Evolutionary conservation across 1,284 basidiomycete genomes (phyloP).

Genomic region (Erythrobasidium hasegawianum): DNA sequence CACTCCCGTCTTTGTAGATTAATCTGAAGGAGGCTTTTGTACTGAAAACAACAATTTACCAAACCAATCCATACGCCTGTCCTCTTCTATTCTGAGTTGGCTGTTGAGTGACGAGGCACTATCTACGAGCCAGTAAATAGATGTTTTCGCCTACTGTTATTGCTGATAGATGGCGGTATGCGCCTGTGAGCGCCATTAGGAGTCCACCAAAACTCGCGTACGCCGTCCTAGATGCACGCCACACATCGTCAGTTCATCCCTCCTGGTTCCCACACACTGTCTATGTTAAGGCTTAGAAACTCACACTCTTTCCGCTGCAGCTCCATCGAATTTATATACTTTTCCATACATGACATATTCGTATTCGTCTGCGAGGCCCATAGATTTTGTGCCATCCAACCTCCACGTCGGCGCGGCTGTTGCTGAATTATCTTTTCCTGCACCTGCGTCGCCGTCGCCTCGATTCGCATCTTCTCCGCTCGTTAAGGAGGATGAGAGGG

Average conservation of each 20-base stretch:
- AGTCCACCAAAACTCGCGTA: conserved; percentile 95
- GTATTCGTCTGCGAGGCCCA: conserved; percentile 90
- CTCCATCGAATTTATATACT: conserved; percentile 96
- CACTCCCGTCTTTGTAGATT: too few species aligned
- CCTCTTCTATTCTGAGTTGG: too few species aligned
- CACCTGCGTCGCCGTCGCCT: background rate
- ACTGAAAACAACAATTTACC: too few species aligned
- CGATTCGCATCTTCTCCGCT: conserved; percentile 55
- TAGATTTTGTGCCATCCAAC: conserved; percentile 78
- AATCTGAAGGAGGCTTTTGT: too few species aligned
- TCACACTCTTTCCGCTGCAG: conserved; percentile 73
- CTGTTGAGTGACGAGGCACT: background rate
- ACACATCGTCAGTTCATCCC: background rate
- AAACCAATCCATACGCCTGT: too few species aligned
- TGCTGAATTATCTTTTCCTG: conserved; percentile 56
- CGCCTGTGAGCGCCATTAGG: conserved; percentile 88
- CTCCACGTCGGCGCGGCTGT: conserved; percentile 74
- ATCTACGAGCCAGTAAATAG: conserved; percentile 72
- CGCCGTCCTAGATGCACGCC: conserved; percentile 63
- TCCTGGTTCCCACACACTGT: too few species aligned
- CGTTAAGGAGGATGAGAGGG: conserved; percentile 76
- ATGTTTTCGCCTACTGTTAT: conserved; percentile 90
- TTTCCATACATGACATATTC: conserved; percentile 99
- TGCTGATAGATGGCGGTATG: conserved; percentile 84
- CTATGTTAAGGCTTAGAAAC: too few species aligned